Evolutionary conservation across 75 land plant genomes (phyloP).

Genomic region (Chamaecyparis obtusa): DNA sequence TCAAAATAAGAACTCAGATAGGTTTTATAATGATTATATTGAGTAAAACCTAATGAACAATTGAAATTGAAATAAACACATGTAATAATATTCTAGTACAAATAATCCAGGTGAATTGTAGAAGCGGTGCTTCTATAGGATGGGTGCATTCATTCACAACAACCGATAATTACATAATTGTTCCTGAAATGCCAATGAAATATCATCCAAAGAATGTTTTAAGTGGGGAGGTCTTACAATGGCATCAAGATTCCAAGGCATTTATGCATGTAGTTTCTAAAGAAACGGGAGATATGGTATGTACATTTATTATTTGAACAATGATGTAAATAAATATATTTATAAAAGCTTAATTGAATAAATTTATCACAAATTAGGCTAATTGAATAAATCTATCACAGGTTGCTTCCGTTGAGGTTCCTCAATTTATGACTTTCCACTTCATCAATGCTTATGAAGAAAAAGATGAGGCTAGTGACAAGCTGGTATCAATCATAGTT

Average conservation of each 20-base stretch:
- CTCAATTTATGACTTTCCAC: slow-evolving; percentile 64
- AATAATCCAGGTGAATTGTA: slow-evolving; percentile 41
- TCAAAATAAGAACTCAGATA: too few species aligned
- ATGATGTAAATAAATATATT: neutral
- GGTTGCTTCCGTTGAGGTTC: slow-evolving; percentile 84
- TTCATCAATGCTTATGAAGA: slow-evolving; percentile 91
- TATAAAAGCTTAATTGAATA: neutral
- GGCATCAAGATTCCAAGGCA: slow-evolving; percentile 61
- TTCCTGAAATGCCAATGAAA: slow-evolving; percentile 71
- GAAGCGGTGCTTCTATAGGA: slow-evolving; percentile 62
- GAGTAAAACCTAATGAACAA: too few species aligned
- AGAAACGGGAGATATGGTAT: slow-evolving; percentile 62
- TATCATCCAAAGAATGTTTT: slow-evolving; percentile 59
- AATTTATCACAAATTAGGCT: neutral
- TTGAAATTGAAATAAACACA: too few species aligned
- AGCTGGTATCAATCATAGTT: slow-evolving; percentile 43
- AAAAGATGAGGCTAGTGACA: slow-evolving; percentile 42
- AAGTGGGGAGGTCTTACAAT: slow-evolving; percentile 74
- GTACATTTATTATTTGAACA: neutral
- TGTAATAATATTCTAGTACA: neutral
- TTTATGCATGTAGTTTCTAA: slow-evolving; percentile 73
- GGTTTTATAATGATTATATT: too few species aligned
- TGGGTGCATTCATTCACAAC: slow-evolving; percentile 45
- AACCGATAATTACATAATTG: slow-evolving; percentile 31
- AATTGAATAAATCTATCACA: slow-evolving; percentile 2